Percentiles rank a stretch among this genome's conserved stretches.
These are phyloP conservation scores for Murraya paniculata DNA, from an alignment of 345 rosid species.

Conservation along the genomic window DNA sequence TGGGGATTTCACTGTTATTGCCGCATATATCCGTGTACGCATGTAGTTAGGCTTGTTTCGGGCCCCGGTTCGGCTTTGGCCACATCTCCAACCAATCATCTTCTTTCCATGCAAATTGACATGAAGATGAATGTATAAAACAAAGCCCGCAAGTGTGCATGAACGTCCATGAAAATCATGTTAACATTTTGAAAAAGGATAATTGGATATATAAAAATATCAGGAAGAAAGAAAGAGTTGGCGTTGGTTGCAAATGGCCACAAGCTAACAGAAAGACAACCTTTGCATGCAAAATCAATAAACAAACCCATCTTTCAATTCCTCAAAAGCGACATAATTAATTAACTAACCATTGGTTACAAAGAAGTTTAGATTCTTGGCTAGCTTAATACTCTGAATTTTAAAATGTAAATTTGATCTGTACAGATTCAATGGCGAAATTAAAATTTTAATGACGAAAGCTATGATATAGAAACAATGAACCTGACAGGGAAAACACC, in stretches of 20 bases:
- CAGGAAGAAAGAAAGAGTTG: constrained; percentile 1
- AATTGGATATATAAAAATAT: background rate
- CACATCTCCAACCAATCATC: background rate
- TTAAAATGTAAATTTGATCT: too few relatives aligned
- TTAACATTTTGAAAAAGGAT: background rate
- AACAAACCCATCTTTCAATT: constrained; percentile 16
- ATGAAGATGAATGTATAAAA: background rate
- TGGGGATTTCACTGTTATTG: too few relatives aligned
- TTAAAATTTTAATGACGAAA: too few relatives aligned
- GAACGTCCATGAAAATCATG: constrained; percentile 3
- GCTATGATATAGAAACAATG: too few relatives aligned
- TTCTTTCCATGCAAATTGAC: background rate
- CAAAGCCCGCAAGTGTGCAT: constrained; percentile 11
- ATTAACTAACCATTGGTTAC: background rate
- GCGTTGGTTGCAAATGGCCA: constrained; percentile 33
- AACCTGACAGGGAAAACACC: background rate
- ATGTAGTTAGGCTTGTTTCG: background rate
- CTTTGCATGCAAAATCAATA: constrained; percentile 15
- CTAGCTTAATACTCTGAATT: too few relatives aligned
- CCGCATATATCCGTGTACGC: background rate
- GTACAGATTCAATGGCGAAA: too few relatives aligned
- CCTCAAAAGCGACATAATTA: background rate
- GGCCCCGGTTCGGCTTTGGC: background rate
- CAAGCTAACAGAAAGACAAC: constrained; percentile 36
- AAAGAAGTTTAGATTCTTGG: background rate